A percentile compares a stretch with the other conserved stretches of the same genome.
Evolutionary conservation across 371 early-diverging fungal species (phyloP).

Genomic region (Apophysomyces trapeziformis): DNA sequence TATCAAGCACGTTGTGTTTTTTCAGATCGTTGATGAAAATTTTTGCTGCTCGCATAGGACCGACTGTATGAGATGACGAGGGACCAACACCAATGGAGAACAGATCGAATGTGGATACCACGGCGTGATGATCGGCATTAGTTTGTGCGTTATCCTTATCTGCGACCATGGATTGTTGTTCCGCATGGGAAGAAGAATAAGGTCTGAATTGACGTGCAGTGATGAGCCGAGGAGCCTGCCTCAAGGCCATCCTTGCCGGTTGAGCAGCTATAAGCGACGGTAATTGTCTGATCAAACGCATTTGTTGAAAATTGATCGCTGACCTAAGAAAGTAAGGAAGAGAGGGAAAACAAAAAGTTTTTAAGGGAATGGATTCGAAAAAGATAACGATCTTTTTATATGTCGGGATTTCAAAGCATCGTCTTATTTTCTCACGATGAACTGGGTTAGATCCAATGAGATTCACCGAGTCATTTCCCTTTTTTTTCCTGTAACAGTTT

Average conservation of each 20-base stretch:
- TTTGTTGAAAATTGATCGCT: slow-evolving; percentile 8
- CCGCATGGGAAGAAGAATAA: slow-evolving; percentile 8
- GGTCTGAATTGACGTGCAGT: background rate
- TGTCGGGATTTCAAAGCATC: background rate
- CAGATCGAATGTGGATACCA: slow-evolving; percentile 93
- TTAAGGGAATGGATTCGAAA: background rate
- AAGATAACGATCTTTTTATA: background rate
- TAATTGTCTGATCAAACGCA: slow-evolving; percentile 1
- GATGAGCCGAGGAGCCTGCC: slow-evolving; percentile 6
- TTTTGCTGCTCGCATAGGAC: slow-evolving; percentile 96
- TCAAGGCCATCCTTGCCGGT: slow-evolving; percentile 7
- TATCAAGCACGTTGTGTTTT: slow-evolving; percentile 72
- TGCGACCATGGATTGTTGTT: background rate
- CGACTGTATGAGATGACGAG: slow-evolving; percentile 90
- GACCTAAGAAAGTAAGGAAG: background rate
- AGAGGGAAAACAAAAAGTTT: background rate
- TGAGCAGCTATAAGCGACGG: slow-evolving; percentile 5
- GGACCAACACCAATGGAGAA: slow-evolving; percentile 97
- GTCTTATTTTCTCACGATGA: slow-evolving; percentile 5
- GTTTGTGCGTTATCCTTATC: background rate
- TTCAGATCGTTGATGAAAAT: slow-evolving; percentile 88
- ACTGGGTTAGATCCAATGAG: background rate
- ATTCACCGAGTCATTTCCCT: background rate
- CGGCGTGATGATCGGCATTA: slow-evolving; percentile 73
- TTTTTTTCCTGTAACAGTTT: slow-evolving; percentile 21